Evolutionary conservation across 352 stramenopile species (phyloP).

Genomic region (Pythium volutum): DNA sequence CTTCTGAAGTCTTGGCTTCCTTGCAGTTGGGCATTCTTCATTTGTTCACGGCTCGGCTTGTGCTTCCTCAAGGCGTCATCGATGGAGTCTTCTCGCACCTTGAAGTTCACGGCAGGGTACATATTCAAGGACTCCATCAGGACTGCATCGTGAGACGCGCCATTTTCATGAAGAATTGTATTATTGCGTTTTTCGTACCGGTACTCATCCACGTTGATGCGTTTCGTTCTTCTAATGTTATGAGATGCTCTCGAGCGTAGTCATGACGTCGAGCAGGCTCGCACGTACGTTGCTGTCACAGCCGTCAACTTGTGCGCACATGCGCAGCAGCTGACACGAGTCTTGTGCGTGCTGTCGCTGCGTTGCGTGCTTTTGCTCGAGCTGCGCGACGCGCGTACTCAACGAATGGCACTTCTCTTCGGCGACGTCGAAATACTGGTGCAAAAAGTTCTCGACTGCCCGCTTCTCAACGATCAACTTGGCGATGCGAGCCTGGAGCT

Average conservation of each 20-base stretch:
- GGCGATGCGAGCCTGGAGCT: slow-evolving; percentile 14
- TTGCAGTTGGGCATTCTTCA: too few relatives aligned
- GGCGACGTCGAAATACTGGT: slow-evolving; percentile 38
- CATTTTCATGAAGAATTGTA: too few relatives aligned
- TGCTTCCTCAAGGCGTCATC: too few relatives aligned
- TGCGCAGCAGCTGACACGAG: slow-evolving; percentile 28
- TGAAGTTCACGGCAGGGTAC: too few relatives aligned
- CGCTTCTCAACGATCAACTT: slow-evolving; percentile 42
- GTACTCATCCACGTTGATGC: not conserved
- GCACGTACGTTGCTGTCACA: slow-evolving; percentile 33
- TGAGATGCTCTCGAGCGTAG: slow-evolving; percentile 24
- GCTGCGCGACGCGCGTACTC: slow-evolving; percentile 27
- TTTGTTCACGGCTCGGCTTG: too few relatives aligned
- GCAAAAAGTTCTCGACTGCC: slow-evolving; percentile 43
- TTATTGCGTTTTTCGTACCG: too few relatives aligned
- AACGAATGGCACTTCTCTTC: slow-evolving; percentile 49
- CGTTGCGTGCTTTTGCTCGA: slow-evolving; percentile 29
- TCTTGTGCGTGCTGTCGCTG: slow-evolving; percentile 30
- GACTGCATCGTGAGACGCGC: too few relatives aligned
- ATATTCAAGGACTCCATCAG: too few relatives aligned
- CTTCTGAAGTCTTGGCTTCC: too few relatives aligned
- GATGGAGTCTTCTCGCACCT: too few relatives aligned
- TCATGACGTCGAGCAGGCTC: slow-evolving; percentile 35
- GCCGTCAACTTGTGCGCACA: slow-evolving; percentile 31
- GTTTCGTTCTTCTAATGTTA: not conserved